Conservation (phyloP, 1,284 basidiomycete species). For the Boletus semigastroideus region DNA sequence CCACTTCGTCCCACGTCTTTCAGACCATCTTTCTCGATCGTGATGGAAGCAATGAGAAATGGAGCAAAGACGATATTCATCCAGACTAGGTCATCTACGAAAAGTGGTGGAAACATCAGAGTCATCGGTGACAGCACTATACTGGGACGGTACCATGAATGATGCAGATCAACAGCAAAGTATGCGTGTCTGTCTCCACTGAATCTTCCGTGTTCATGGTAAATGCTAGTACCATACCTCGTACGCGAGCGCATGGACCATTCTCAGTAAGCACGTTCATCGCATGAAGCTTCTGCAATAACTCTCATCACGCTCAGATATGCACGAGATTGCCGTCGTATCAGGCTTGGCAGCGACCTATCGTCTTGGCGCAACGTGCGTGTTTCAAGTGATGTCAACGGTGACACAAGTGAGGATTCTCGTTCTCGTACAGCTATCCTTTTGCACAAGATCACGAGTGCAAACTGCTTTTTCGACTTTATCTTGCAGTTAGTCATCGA, state of each 20-base stretch:
- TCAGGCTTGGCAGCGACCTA: neutral
- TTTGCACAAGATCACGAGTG: neutral
- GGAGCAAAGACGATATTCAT: neutral
- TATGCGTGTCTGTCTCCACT: neutral
- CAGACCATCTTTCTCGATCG: neutral
- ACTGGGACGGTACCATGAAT: neutral
- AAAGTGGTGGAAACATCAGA: slow-evolving; percentile 2
- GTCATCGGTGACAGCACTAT: neutral
- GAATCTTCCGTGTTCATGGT: neutral
- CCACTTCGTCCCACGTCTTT: neutral
- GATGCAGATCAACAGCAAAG: neutral
- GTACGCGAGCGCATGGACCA: neutral
- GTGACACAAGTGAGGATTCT: neutral
- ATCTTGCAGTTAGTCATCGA: neutral
- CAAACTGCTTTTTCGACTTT: neutral
- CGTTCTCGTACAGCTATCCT: neutral
- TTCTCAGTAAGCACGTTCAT: neutral
- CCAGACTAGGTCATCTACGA: neutral
- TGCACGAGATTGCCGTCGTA: neutral
- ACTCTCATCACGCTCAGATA: neutral
- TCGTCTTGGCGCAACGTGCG: neutral
- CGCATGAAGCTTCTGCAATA: neutral
- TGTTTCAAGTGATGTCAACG: neutral
- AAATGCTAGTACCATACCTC: neutral
- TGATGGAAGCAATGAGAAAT: neutral